A percentile compares a stretch with the other conserved stretches of the same genome.
phyloP scores from a whole-genome alignment of 306 rosid species.

The Quercus gilva region DNA sequence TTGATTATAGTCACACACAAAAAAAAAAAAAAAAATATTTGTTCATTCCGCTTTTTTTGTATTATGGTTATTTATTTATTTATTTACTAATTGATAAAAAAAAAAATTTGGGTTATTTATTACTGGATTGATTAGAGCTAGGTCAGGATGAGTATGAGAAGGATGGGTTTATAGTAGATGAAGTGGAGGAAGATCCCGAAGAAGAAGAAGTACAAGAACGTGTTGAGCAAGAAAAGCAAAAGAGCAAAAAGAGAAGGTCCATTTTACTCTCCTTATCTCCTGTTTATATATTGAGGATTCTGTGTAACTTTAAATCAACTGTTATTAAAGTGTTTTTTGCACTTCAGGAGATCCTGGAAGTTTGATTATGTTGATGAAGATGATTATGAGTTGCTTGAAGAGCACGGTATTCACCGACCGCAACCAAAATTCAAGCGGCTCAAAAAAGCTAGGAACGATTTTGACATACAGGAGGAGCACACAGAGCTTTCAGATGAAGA shows the following conservation, averaged over 20 bases:
- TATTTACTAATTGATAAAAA: too few relatives aligned
- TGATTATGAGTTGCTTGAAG: slow-evolving; percentile 87
- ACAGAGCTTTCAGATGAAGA: slow-evolving; percentile 83
- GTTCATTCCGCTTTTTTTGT: too few relatives aligned
- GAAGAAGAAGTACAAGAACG: slow-evolving; percentile 68
- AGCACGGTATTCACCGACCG: slow-evolving; percentile 81
- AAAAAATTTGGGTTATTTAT: too few relatives aligned
- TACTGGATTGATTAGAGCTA: not conserved
- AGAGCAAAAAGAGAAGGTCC: slow-evolving; percentile 91
- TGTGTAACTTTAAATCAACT: too few relatives aligned
- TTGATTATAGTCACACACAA: too few relatives aligned
- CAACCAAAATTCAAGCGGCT: slow-evolving; percentile 76
- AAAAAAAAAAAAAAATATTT: too few relatives aligned
- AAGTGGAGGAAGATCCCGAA: slow-evolving; percentile 81
- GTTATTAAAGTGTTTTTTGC: not conserved
- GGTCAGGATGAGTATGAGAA: slow-evolving; percentile 97
- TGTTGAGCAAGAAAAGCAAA: slow-evolving; percentile 77
- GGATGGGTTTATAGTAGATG: slow-evolving; percentile 94
- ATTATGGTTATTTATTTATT: too few relatives aligned
- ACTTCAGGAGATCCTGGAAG: slow-evolving; percentile 45
- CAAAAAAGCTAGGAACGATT: slow-evolving; percentile 73
- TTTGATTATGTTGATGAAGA: slow-evolving; percentile 90
- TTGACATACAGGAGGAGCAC: slow-evolving; percentile 42
- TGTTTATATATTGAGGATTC: not conserved
- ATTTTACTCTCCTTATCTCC: not conserved